phyloP scores from a whole-genome alignment of 2,329 filamentous ascomycete genomes.

The Pseudocercospora macadamiae region DNA sequence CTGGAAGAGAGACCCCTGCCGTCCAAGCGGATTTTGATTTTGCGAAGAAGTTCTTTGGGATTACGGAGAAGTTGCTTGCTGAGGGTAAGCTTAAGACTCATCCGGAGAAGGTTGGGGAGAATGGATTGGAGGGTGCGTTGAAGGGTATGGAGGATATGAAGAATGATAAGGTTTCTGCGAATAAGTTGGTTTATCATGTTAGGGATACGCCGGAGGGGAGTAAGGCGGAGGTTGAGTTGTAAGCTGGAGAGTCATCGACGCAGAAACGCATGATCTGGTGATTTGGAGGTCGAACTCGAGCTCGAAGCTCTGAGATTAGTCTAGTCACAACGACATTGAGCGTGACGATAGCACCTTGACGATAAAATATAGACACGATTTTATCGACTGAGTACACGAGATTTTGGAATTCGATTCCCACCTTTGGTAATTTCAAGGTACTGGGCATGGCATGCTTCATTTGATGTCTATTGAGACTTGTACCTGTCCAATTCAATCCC shows the following conservation, averaged over 20 bases:
- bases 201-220: slow-evolving; percentile 28
- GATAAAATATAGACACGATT: too few relatives aligned
- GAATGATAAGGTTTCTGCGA: slow-evolving; percentile 49
- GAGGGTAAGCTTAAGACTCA: slow-evolving; percentile 51
- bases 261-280: background rate
- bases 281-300: background rate
- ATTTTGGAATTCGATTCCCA: too few relatives aligned
- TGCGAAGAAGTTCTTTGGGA: slow-evolving; percentile 44
- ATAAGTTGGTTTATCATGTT: slow-evolving; percentile 51
- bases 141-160: slow-evolving; percentile 50
- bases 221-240: slow-evolving; percentile 28
- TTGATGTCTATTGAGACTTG: too few relatives aligned
- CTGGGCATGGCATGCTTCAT: too few relatives aligned
- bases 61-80: slow-evolving; percentile 46
- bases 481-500: too few relatives aligned
- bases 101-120: slow-evolving; percentile 43
- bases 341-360: too few relatives aligned
- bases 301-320: background rate
- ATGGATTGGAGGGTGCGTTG: slow-evolving; percentile 49
- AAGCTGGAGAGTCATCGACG: background rate
- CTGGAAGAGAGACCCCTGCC: slow-evolving; percentile 25
- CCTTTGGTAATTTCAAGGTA: too few relatives aligned
- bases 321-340: too few relatives aligned
- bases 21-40: slow-evolving; percentile 46
- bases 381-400: too few relatives aligned